Conservation (phyloP, 225 moss, liverwort and hornwort genomes). For the Neckera pumila region DNA sequence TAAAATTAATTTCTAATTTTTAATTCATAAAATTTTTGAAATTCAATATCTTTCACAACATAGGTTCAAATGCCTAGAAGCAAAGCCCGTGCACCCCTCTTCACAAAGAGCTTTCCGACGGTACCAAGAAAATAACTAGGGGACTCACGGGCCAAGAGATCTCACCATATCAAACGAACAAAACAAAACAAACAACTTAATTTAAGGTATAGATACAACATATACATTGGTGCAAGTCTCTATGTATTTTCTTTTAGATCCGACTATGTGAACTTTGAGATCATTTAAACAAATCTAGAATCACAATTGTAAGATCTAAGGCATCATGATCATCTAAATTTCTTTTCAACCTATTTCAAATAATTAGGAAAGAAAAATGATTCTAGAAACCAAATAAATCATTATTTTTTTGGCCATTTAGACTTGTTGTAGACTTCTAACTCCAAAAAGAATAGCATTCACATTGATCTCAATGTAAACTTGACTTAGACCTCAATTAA, state of each 20-base stretch:
- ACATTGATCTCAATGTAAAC: background rate
- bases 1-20: no score
- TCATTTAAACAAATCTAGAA: background rate
- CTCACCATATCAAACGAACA: no score
- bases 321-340: background rate
- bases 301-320: background rate
- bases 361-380: background rate
- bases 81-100: no score
- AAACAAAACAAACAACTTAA: no score
- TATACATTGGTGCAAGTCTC: accelerated
- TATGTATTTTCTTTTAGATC: background rate
- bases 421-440: background rate
- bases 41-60: no score
- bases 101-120: no score
- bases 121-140: no score
- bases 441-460: background rate
- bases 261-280: accelerated
- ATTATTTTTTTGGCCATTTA: background rate
- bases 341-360: background rate
- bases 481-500: no score
- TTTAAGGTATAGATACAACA: background rate
- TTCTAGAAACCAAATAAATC: background rate
- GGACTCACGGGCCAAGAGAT: no score
- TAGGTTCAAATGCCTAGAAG: no score
- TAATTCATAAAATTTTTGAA: no score